Evolutionary conservation across 2,329 filamentous ascomycete species (phyloP).

Genomic region (Monilinia aucupariae): DNA sequence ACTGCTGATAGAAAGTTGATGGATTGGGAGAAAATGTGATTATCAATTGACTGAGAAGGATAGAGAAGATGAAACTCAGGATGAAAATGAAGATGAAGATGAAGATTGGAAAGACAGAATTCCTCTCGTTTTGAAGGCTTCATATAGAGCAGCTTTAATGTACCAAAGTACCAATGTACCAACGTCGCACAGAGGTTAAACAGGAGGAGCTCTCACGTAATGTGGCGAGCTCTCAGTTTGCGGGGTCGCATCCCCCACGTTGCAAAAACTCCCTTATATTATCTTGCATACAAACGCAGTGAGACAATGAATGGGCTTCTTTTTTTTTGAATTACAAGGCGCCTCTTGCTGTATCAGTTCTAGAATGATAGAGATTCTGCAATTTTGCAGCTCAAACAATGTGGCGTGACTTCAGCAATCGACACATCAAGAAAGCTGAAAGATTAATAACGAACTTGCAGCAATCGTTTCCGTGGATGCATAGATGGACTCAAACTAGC

Average conservation of each 20-base stretch:
- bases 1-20: not conserved
- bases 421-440: not conserved
- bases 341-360: not conserved
- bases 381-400: too few relatives aligned
- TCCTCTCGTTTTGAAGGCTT: not conserved
- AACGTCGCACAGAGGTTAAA: not conserved
- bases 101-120: fast-evolving
- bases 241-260: not conserved
- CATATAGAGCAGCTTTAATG: too few relatives aligned
- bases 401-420: too few relatives aligned
- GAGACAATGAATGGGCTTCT: not conserved
- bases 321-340: not conserved
- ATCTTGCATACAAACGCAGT: not conserved
- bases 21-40: not conserved
- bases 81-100: not conserved
- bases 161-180: not conserved
- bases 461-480: not conserved
- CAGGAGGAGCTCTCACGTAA: not conserved
- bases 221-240: not conserved
- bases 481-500: not conserved
- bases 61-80: not conserved
- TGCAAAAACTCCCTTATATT: not conserved
- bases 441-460: not conserved
- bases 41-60: not conserved
- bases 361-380: too few relatives aligned